A percentile compares a stretch with the other conserved stretches of the same genome.
phyloP scores from a whole-genome alignment of 805 yeast species.

The Saturnispora diversa region DNA sequence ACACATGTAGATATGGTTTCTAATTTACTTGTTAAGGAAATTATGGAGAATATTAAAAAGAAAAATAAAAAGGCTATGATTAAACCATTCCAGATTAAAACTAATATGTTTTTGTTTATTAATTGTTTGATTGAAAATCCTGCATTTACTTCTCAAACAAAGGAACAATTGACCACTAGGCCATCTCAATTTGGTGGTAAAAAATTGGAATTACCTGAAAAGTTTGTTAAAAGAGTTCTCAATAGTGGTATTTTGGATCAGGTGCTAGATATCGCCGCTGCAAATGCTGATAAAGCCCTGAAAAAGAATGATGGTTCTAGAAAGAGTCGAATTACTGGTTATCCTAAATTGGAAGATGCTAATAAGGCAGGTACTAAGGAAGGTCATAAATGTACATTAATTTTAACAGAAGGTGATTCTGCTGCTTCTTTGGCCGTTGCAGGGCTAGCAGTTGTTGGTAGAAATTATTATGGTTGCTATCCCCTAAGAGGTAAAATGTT shows the following conservation, averaged over 20 bases:
- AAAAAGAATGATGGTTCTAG: conserved; percentile 83
- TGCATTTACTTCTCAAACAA: conserved; percentile 95
- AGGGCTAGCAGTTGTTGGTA: conserved; percentile 89
- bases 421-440: conserved; percentile 88
- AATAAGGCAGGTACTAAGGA: conserved; percentile 92
- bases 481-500: conserved; percentile 92
- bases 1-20: conserved; percentile 84
- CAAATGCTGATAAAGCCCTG: conserved; percentile 80
- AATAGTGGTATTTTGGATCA: conserved; percentile 68
- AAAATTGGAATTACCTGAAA: conserved; percentile 64
- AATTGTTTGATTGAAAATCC: conserved; percentile 95
- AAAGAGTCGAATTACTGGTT: conserved; percentile 78
- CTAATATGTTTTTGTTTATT: conserved; percentile 81
- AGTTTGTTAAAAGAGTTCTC: conserved; percentile 61
- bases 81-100: conserved; percentile 81
- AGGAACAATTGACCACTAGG: conserved; percentile 89
- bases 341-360: conserved; percentile 89
- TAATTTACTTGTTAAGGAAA: conserved; percentile 74
- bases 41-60: conserved; percentile 66
- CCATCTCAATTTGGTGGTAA: conserved; percentile 83
- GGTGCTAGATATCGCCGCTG: conserved; percentile 74
- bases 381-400: conserved; percentile 85
- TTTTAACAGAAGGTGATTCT: conserved; percentile 95
- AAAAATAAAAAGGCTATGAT: conserved; percentile 57
- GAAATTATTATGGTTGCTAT: conserved; percentile 91